These are phyloP conservation scores for Alternaria dauci DNA, from an alignment of 2,329 filamentous ascomycete genomes.

Conservation along the genomic window DNA sequence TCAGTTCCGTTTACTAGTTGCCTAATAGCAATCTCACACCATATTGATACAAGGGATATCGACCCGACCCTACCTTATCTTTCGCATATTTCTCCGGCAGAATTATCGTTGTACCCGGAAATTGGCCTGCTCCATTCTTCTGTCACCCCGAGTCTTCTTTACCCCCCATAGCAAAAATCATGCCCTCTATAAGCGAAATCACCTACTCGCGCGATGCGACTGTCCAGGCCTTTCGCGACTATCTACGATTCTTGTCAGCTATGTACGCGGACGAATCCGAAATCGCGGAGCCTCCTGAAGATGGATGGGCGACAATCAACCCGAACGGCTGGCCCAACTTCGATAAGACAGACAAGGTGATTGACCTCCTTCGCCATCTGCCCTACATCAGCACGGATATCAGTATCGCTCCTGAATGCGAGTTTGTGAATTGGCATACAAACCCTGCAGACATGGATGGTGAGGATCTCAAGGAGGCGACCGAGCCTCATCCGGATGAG, in stretches of 20 bases:
- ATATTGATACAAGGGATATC: no score
- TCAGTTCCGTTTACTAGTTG: not conserved
- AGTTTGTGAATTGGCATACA: conserved; percentile 9
- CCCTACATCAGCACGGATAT: not conserved
- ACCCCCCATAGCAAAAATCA: not conserved
- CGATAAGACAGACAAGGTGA: conserved; percentile 19
- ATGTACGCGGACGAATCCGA: conserved; percentile 22
- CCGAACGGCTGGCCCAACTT: conserved; percentile 1
- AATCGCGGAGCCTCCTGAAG: conserved; percentile 17
- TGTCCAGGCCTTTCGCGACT: conserved; percentile 14
- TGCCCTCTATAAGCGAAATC: conserved; percentile 9
- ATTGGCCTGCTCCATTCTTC: not conserved
- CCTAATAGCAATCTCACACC: no score
- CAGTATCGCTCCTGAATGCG: conserved; percentile 4
- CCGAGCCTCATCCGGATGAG: conserved; percentile 2
- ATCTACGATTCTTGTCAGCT: conserved; percentile 18
- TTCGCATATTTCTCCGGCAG: not conserved
- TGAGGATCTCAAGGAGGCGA: not conserved
- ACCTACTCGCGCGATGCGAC: conserved; percentile 17
- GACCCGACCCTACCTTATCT: not conserved
- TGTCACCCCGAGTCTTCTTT: not conserved
- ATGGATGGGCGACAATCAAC: conserved; percentile 19
- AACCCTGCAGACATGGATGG: not conserved
- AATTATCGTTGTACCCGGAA: not conserved
- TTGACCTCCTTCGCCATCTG: conserved; percentile 21